Evolutionary conservation across 768 basidiomycete species (phyloP), one percentile per base, ranked within the genome.

Genomic region (Pleurotus giganteus): DNA sequence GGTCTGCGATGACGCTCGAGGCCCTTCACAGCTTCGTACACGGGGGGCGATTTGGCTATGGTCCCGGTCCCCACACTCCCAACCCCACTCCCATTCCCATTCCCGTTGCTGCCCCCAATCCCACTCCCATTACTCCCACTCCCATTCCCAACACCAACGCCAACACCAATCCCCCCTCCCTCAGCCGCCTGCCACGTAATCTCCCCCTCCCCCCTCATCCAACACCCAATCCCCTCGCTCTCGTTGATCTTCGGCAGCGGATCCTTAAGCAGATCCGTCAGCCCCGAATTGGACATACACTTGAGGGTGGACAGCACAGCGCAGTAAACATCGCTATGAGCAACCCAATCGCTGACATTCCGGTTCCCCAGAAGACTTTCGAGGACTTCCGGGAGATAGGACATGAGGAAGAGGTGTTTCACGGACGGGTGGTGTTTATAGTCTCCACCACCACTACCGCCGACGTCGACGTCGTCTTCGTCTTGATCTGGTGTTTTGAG

Each of bases 281-380:
- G 52, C 58, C 55, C 32, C 53, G 65, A 43, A 51, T 66, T 62
- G 53, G 61, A 61, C 59, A 70, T 63, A 34, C 54, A 47, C 24
- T 60, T 60, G 41, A 74, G 57, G 27, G 67, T 57, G 3, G 67
- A 65, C 39, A 75, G 54, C 11, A 73, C 64, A 4, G 58, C 61
- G 21, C 63, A 28, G 58, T 73, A 75, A 31, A 69, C 59, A 39
- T 70, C 70, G 34, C 60, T 57, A 54, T 71, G 71, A 27, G 65
- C 60, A 50, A 75, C 60, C 74, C 72, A 75, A 57, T 71, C 68
- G 21, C 62, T 65, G 37, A 68, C 64, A 23, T 66, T 69, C 28
- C 60, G 62, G 56, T 70, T 68, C 46, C 55, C 54, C 19, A 75
- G 60, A 58, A 71, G 72, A 4, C 51, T 60, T 43, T 69, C 64